Evolutionary conservation across 129 eudicot genomes (phyloP).

Genomic region (Flaveria brownii): DNA sequence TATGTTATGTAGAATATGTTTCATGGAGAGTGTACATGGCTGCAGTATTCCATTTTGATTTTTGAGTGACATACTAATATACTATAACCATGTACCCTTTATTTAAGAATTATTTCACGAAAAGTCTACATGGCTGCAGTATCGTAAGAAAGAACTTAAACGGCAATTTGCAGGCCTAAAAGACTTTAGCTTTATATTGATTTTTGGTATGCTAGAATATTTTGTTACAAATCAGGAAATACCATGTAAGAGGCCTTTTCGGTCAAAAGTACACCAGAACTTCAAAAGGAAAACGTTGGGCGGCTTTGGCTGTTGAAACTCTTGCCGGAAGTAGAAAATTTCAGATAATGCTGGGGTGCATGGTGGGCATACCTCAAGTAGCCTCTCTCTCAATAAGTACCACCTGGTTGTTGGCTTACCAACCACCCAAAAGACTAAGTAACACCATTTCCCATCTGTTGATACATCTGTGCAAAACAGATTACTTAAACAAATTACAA

Average conservation of each 20-base stretch:
- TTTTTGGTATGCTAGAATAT: background rate
- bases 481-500: background rate
- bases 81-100: constrained; percentile 1
- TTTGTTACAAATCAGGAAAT: background rate
- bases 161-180: background rate
- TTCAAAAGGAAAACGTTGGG: constrained; percentile 56
- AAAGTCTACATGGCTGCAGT: constrained; percentile 7
- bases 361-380: constrained; percentile 60
- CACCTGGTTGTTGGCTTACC: constrained; percentile 60
- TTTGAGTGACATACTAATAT: background rate
- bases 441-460: constrained; percentile 85
- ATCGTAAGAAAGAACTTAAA: background rate
- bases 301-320: constrained; percentile 64
- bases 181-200: background rate
- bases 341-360: constrained; percentile 54
- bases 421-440: constrained; percentile 67
- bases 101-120: background rate
- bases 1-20: background rate
- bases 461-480: constrained; percentile 47
- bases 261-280: constrained; percentile 64
- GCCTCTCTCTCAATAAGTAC: constrained; percentile 54
- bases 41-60: background rate
- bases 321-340: constrained; percentile 52
- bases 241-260: constrained; percentile 71
- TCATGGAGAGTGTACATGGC: background rate